These are phyloP conservation scores for Thraustotheca clavata DNA, from an alignment of 352 stramenopile species.

Conservation along the genomic window DNA sequence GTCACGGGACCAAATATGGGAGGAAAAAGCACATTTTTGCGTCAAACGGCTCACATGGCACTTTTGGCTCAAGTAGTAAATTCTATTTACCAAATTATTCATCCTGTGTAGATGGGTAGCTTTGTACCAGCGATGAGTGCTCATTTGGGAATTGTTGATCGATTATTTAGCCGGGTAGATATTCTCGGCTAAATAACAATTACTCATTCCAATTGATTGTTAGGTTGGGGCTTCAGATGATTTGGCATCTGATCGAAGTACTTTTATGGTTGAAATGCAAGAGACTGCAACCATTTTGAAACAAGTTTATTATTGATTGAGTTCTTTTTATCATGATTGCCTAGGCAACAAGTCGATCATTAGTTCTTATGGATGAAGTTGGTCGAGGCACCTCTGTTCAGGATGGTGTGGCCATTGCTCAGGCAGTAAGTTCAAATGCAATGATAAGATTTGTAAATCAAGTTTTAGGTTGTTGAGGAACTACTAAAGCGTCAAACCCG, in stretches of 20 bases:
- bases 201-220: neutral
- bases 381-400: constrained; percentile 68
- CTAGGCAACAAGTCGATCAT: constrained; percentile 46
- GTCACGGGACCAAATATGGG: constrained; percentile 86
- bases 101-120: constrained; percentile 35
- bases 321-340: neutral
- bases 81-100: neutral
- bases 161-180: constrained; percentile 60
- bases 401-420: constrained; percentile 73
- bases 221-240: constrained; percentile 70
- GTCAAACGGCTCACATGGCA: constrained; percentile 66
- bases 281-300: constrained; percentile 71
- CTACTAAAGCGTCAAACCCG: constrained; percentile 49
- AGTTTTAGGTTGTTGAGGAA: constrained; percentile 34
- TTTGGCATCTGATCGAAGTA: constrained; percentile 66
- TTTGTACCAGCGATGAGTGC: constrained; percentile 73
- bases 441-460: neutral
- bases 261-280: constrained; percentile 85
- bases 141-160: constrained; percentile 61
- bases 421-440: constrained; percentile 31
- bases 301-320: constrained; percentile 19
- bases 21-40: constrained; percentile 80
- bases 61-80: constrained; percentile 45
- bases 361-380: constrained; percentile 87
- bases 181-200: too few relatives aligned